Evolutionary conservation across 495 filamentous ascomycete species (phyloP).

Genomic region (Lepraria neglecta): DNA sequence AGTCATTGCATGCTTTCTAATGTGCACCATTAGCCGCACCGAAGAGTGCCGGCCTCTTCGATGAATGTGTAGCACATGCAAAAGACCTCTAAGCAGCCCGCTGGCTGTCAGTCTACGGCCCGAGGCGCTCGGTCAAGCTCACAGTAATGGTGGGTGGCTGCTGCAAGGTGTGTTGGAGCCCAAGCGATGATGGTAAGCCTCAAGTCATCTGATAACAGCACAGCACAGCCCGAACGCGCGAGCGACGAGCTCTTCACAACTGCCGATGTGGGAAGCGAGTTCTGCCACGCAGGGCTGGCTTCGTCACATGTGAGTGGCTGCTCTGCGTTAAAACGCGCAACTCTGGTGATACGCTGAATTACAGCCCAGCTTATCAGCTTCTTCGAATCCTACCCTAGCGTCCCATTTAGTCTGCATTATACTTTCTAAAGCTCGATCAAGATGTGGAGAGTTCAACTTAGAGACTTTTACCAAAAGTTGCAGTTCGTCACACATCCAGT

Average conservation of each 20-base stretch:
- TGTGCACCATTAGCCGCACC: slow-evolving; percentile 8
- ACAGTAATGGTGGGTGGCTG: not conserved
- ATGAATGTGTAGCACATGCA: not conserved
- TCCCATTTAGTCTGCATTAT: slow-evolving; percentile 5
- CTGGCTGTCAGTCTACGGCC: slow-evolving; percentile 3
- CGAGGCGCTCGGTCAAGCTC: slow-evolving; percentile 9
- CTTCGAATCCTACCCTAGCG: not conserved
- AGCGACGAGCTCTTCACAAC: not conserved
- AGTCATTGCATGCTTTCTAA: not conserved
- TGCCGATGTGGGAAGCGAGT: not conserved
- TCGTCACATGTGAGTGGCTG: not conserved
- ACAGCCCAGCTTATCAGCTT: slow-evolving; percentile 15
- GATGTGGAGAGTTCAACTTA: not conserved
- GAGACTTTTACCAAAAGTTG: not conserved
- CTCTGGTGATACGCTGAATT: not conserved
- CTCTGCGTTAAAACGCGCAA: slow-evolving; percentile 1
- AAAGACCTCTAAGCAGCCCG: not conserved
- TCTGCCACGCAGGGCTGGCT: not conserved
- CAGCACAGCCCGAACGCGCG: not conserved
- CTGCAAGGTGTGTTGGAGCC: not conserved
- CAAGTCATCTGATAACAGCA: not conserved
- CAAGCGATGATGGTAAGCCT: not conserved
- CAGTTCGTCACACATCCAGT: not conserved
- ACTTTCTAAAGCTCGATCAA: slow-evolving; percentile 9
- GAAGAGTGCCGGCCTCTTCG: not conserved